phyloP scores from a whole-genome alignment of 2,329 filamentous ascomycete genomes.

The Fusarium hainanense region DNA sequence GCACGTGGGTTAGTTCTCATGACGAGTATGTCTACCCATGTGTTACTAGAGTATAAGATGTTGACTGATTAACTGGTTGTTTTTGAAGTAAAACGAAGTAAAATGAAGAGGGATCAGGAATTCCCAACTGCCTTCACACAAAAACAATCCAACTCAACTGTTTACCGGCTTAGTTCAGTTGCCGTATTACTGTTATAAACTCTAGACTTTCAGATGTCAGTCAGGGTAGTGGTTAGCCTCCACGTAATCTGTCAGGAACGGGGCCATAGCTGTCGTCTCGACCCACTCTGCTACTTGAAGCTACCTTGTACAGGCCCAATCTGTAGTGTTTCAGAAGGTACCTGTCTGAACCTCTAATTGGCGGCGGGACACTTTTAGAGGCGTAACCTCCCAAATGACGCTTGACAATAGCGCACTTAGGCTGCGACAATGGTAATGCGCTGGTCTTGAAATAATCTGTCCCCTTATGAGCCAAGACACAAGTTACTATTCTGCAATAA shows the following conservation, averaged over 20 bases:
- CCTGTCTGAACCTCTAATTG: background rate
- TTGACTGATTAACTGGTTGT: background rate
- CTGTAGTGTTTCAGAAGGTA: background rate
- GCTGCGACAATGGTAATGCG: slow-evolving; percentile 41
- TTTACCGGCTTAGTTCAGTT: slow-evolving; percentile 1
- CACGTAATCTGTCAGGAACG: slow-evolving; percentile 35
- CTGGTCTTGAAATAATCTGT: slow-evolving; percentile 41
- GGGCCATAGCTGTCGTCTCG: slow-evolving; percentile 8
- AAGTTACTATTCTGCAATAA: slow-evolving; percentile 23
- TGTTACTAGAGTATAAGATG: no score
- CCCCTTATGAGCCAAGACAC: slow-evolving; percentile 32
- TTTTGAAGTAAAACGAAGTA: background rate
- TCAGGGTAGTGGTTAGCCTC: slow-evolving; percentile 30
- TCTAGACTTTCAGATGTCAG: background rate
- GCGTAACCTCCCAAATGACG: slow-evolving; percentile 18
- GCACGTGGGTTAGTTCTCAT: slow-evolving; percentile 11
- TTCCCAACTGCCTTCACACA: background rate
- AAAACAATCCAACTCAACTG: background rate
- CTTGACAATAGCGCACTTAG: slow-evolving; percentile 24
- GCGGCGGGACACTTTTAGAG: slow-evolving; percentile 15
- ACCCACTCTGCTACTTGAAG: slow-evolving; percentile 3
- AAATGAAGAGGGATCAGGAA: background rate
- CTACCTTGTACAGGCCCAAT: background rate
- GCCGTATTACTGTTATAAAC: background rate
- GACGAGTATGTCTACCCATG: background rate